Percentiles rank a stretch among this genome's conserved stretches.
These are phyloP conservation scores for Eryngium alpinum DNA, from an alignment of 140 eudicot genomes.

Conservation along the genomic window DNA sequence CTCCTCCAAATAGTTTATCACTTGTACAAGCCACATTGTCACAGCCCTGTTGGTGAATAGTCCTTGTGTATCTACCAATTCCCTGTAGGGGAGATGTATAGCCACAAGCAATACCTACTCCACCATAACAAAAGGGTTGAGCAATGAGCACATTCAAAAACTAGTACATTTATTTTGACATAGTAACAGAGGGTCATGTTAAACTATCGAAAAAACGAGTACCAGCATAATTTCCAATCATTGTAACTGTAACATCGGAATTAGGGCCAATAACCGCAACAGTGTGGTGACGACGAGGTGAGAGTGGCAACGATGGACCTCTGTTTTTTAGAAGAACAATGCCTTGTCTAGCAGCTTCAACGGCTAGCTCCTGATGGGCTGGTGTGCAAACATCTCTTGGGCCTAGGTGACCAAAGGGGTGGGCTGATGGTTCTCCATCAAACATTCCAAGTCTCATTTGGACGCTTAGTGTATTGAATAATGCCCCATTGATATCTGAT, in stretches of 20 bases:
- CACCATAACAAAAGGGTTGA: neutral
- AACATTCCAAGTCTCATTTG: slow-evolving; percentile 91
- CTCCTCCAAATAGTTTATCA: slow-evolving; percentile 35
- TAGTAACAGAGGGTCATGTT: neutral
- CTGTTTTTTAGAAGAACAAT: slow-evolving; percentile 72
- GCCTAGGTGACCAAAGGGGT: slow-evolving; percentile 62
- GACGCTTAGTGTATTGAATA: slow-evolving; percentile 48
- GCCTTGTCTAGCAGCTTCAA: slow-evolving; percentile 89
- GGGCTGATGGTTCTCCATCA: slow-evolving; percentile 65
- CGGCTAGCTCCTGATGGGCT: slow-evolving; percentile 62
- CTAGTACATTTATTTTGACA: neutral
- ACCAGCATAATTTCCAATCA: slow-evolving; percentile 96
- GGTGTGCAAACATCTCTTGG: slow-evolving; percentile 71
- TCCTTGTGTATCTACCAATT: slow-evolving; percentile 40
- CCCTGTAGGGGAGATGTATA: slow-evolving; percentile 61
- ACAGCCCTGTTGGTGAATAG: slow-evolving; percentile 43
- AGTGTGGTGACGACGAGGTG: slow-evolving; percentile 48
- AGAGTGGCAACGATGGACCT: slow-evolving; percentile 61
- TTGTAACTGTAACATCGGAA: slow-evolving; percentile 69
- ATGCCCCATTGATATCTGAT: slow-evolving; percentile 43
- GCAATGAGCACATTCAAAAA: neutral
- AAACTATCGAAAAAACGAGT: neutral
- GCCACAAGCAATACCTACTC: slow-evolving; percentile 44
- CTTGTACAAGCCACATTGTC: slow-evolving; percentile 33
- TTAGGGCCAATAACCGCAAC: slow-evolving; percentile 91